Conservation (phyloP, 2,329 filamentous ascomycete species). For the Aspergillus sp. region DNA sequence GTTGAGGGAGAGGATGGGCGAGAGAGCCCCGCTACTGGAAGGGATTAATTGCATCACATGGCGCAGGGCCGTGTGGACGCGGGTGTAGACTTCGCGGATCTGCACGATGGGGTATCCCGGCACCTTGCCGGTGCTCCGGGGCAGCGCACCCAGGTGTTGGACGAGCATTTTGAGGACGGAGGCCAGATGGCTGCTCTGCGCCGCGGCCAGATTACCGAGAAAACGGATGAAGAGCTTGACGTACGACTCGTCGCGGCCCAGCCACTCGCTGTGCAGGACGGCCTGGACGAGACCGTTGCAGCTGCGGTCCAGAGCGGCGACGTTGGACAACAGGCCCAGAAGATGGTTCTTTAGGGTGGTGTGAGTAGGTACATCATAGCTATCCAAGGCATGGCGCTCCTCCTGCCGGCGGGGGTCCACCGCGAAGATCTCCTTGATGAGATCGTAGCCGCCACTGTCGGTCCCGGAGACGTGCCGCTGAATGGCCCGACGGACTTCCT, state of each 20-base stretch:
- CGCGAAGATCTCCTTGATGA: constrained; percentile 53
- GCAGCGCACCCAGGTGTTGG: constrained; percentile 67
- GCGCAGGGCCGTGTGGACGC: constrained; percentile 73
- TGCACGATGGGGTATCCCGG: constrained; percentile 58
- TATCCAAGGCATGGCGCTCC: constrained; percentile 28
- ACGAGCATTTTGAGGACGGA: constrained; percentile 78
- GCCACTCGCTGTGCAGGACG: constrained; percentile 59
- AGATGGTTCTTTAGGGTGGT: constrained; percentile 58
- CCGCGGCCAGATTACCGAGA: constrained; percentile 68
- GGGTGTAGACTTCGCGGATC: constrained; percentile 64
- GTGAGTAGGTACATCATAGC: constrained; percentile 50
- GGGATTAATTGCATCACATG: constrained; percentile 80
- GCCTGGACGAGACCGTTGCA: constrained; percentile 60
- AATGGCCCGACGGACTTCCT: constrained; percentile 60
- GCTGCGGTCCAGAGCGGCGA: constrained; percentile 54
- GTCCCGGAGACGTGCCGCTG: constrained; percentile 51
- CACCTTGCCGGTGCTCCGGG: constrained; percentile 52
- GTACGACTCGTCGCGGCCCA: constrained; percentile 61
- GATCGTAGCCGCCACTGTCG: constrained; percentile 58
- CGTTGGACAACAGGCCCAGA: constrained; percentile 56
- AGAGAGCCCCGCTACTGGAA: constrained; percentile 69
- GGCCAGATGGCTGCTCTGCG: constrained; percentile 75
- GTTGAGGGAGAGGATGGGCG: constrained; percentile 63
- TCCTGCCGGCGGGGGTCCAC: constrained; percentile 44
- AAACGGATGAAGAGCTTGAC: constrained; percentile 57